Evolutionary conservation across 2,329 filamentous ascomycete genomes (phyloP).

Genomic region (Apiospora arundinis): DNA sequence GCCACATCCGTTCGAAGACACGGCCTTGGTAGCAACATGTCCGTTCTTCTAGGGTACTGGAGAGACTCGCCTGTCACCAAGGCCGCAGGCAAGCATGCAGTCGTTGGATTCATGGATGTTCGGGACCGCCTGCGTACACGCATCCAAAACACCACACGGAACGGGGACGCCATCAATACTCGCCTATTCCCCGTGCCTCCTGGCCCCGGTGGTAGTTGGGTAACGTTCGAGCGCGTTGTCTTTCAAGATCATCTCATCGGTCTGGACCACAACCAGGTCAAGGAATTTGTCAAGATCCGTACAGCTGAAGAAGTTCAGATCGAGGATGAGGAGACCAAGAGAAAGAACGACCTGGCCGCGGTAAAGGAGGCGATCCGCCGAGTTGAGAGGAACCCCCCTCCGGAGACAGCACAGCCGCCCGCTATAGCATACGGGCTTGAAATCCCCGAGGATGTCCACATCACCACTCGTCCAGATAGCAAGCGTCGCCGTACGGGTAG

Average conservation of each 20-base stretch:
- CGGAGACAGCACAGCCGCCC: slow-evolving; percentile 50
- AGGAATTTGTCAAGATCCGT: slow-evolving; percentile 67
- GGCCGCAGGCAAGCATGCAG: slow-evolving; percentile 59
- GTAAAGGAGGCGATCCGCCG: slow-evolving; percentile 54
- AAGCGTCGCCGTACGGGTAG: slow-evolving; percentile 57
- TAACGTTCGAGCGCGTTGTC: slow-evolving; percentile 66
- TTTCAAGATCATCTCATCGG: slow-evolving; percentile 63
- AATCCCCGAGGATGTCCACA: slow-evolving; percentile 51
- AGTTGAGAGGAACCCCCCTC: slow-evolving; percentile 49
- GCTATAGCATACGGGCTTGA: slow-evolving; percentile 58
- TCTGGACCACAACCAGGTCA: slow-evolving; percentile 62
- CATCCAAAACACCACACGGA: slow-evolving; percentile 57
- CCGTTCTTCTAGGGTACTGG: slow-evolving; percentile 64
- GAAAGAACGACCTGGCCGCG: slow-evolving; percentile 48
- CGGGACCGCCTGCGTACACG: slow-evolving; percentile 66
- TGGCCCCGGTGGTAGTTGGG: slow-evolving; percentile 68
- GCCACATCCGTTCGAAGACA: slow-evolving; percentile 38
- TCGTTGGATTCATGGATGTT: slow-evolving; percentile 68
- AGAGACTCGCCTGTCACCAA: slow-evolving; percentile 60
- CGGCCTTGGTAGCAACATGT: slow-evolving; percentile 46
- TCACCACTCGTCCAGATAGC: slow-evolving; percentile 42
- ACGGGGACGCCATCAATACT: slow-evolving; percentile 53
- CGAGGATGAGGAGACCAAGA: slow-evolving; percentile 43
- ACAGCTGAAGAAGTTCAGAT: slow-evolving; percentile 44
- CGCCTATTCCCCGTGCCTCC: slow-evolving; percentile 56